Evolutionary conservation across 2,329 filamentous ascomycete genomes (phyloP), one percentile per base, ranked within the genome.

Genomic region (Neurospora crassa): DNA sequence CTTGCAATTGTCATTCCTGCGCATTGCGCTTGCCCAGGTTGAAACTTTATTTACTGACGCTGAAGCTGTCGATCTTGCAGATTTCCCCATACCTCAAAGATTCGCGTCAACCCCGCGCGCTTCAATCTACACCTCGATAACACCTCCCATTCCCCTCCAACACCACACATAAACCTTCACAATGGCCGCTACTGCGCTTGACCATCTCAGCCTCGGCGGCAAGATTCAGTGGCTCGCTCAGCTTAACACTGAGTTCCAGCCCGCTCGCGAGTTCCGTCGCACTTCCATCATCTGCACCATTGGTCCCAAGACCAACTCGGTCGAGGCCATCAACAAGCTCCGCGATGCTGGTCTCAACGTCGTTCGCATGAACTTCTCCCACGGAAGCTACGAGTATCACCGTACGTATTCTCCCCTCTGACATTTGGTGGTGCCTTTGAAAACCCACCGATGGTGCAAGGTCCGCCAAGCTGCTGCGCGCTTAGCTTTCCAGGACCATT

Each of bases 251-350:
- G 92, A 96, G 80, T 94, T 91, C 85, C 87, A 88, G 78, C 94
- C 95, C 71, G 88, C 91, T 78, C 92, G 91, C 84, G 94, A 96
- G 86, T 96, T 96, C 84, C 93, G 96, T 80, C 91, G 96, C 77
- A 97, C 95, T 74, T 97, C 94, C 80, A 99, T 99, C 86, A 97
- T 99, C 84, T 94, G 95, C 86, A 98, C 96, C 78, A 98, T 99
- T 81, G 96, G 96, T 74, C 96, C 96, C 81, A 99, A 98, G 91
- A 99, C 96, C 78, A 99, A 99, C 88, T 97, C 93, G 45, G 91
- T 94, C 72, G 92, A 97, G 86, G 94, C 94, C 83, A 97, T 99
- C 86, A 98, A 98, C 85, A 88, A 90, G 82, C 92, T 99, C 79
- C 93, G 95, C 82, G 88, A 87, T 80, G 91, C 91, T 76, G 96